Evolutionary conservation across 768 basidiomycete species (phyloP).

Genomic region (Stropharia rugosoannulata): DNA sequence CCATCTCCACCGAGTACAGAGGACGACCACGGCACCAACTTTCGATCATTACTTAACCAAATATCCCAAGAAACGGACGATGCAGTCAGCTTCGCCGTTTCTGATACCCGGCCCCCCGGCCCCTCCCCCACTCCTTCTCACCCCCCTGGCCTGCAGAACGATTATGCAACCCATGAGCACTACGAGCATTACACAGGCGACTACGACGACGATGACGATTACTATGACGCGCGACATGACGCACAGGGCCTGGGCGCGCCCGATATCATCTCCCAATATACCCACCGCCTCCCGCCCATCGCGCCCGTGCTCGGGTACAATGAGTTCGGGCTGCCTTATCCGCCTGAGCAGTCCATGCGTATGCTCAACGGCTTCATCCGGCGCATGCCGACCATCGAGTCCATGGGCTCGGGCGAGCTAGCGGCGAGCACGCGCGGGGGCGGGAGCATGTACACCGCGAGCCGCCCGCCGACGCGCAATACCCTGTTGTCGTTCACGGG

Average conservation of each 20-base stretch:
- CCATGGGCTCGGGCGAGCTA: constrained; percentile 65
- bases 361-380: constrained; percentile 64
- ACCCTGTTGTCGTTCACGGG: constrained; percentile 31
- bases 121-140: constrained; percentile 1
- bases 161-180: constrained; percentile 11
- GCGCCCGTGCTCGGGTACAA: constrained; percentile 39
- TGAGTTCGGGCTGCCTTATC: constrained; percentile 47
- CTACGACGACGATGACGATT: constrained; percentile 19
- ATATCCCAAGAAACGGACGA: constrained; percentile 55
- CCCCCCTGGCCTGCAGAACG: constrained; percentile 7
- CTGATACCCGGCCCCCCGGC: constrained; percentile 17
- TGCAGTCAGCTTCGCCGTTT: constrained; percentile 35
- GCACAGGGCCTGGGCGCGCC: neutral
- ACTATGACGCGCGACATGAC: constrained; percentile 8
- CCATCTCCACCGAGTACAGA: constrained; percentile 11
- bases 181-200: constrained; percentile 19
- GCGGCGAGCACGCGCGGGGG: constrained; percentile 25
- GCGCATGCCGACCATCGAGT: constrained; percentile 83
- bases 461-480: constrained; percentile 40
- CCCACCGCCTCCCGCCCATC: constrained; percentile 23
- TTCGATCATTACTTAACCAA: constrained; percentile 48
- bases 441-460: constrained; percentile 23
- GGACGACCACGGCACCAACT: constrained; percentile 44
- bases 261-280: constrained; percentile 7
- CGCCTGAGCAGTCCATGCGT: constrained; percentile 50